Percentiles rank a stretch among this genome's conserved stretches.
phyloP scores from a whole-genome alignment of 1,284 basidiomycete species.

The Trichosporon faecale region DNA sequence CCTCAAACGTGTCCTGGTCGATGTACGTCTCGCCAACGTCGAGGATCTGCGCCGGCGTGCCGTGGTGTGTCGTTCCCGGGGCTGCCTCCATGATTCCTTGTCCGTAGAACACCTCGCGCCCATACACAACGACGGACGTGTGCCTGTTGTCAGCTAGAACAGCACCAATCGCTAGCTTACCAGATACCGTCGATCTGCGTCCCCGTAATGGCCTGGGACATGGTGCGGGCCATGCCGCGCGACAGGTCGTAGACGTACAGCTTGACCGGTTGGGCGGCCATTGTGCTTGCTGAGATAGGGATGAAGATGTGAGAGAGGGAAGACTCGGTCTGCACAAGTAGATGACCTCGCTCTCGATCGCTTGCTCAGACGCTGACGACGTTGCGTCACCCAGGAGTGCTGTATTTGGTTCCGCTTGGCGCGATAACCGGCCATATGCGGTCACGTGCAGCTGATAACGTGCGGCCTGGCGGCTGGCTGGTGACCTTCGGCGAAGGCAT shows the following conservation, averaged over 20 bases:
- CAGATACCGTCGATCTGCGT: constrained; percentile 84
- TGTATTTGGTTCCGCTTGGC: background rate
- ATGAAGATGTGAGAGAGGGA: background rate
- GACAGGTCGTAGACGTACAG: constrained; percentile 89
- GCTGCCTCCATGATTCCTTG: constrained; percentile 66
- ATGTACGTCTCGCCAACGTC: constrained; percentile 77
- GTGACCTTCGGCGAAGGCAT: background rate
- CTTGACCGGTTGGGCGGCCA: constrained; percentile 55
- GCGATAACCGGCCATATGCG: background rate
- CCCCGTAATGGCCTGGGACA: constrained; percentile 75
- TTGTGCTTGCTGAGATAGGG: background rate
- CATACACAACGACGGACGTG: constrained; percentile 81
- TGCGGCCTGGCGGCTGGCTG: background rate
- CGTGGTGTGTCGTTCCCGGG: constrained; percentile 81
- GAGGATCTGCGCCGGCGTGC: constrained; percentile 67
- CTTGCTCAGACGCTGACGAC: background rate
- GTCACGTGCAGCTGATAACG: background rate
- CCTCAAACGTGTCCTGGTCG: constrained; percentile 76
- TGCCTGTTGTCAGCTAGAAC: constrained; percentile 50
- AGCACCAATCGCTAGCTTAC: constrained; percentile 53
- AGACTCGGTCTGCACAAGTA: background rate
- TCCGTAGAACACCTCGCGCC: constrained; percentile 82
- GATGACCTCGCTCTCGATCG: background rate
- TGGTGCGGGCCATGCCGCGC: constrained; percentile 70
- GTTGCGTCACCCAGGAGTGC: background rate